Conservation (phyloP, 257 asterid genomes). For the Solanum medicagineum region DNA sequence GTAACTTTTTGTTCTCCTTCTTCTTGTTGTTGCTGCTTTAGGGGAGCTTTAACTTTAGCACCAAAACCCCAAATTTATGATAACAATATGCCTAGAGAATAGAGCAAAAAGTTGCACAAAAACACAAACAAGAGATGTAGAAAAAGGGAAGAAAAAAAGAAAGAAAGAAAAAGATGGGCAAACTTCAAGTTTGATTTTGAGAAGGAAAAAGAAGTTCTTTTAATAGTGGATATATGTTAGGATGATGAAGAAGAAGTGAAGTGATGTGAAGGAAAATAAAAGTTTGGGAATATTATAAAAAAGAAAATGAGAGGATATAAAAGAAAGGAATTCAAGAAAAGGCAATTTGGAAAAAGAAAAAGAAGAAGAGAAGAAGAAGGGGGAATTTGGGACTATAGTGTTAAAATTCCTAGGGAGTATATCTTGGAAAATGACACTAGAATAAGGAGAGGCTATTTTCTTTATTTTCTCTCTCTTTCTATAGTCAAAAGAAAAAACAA, state of each 20-base stretch:
- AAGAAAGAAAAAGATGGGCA: conserved; percentile 7
- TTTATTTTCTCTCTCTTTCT: conserved; percentile 28
- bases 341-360: not conserved
- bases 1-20: not conserved
- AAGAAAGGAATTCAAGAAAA: not conserved
- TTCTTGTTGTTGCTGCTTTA: not conserved
- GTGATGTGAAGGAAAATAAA: conserved; percentile 11
- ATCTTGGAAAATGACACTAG: conserved; percentile 86
- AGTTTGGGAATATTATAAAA: not conserved
- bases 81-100: conserved; percentile 9
- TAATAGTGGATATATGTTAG: not conserved
- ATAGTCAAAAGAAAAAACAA: conserved; percentile 26
- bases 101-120: not conserved
- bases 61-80: conserved; percentile 1
- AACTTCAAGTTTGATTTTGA: conserved; percentile 8
- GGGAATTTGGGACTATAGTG: conserved; percentile 29
- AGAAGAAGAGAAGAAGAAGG: not conserved
- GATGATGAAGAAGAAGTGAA: not conserved
- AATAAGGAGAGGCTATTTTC: conserved; percentile 17
- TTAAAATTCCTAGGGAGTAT: conserved; percentile 56
- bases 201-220: conserved; percentile 3
- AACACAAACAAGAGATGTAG: not conserved
- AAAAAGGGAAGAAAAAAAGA: conserved; percentile 1
- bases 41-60: not conserved
- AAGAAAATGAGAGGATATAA: not conserved